Evolutionary conservation across 1,284 basidiomycete genomes (phyloP).

Genomic region (Omphalotus olearius): DNA sequence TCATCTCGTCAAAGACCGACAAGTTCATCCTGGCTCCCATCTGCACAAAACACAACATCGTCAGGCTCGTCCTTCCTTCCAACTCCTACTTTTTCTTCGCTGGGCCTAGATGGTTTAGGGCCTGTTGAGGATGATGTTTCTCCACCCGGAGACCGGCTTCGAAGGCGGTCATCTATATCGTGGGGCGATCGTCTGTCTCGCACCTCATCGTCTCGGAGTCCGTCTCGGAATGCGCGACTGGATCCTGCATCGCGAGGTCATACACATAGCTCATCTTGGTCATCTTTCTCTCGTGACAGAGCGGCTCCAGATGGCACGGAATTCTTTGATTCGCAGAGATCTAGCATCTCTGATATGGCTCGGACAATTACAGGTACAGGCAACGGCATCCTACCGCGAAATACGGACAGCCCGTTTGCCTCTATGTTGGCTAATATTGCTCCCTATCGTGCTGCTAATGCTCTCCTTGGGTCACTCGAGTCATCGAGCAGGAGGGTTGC

Average conservation of each 20-base stretch:
- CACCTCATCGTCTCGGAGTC: neutral
- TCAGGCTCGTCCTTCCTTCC: neutral
- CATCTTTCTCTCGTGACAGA: constrained; percentile 1
- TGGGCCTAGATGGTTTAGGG: neutral
- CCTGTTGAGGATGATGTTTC: neutral
- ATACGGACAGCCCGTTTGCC: too few relatives aligned
- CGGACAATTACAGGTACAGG: constrained; percentile 11
- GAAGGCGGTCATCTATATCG: neutral
- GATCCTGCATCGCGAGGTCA: neutral
- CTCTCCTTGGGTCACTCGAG: neutral
- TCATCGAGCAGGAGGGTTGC: neutral
- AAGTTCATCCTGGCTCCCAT: constrained; percentile 8
- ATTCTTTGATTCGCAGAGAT: constrained; percentile 14
- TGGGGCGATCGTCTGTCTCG: neutral
- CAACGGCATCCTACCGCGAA: neutral
- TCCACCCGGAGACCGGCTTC: neutral
- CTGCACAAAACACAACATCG: neutral
- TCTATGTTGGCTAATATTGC: too few relatives aligned
- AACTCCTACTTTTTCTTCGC: neutral
- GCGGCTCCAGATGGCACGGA: neutral
- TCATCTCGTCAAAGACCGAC: constrained; percentile 1
- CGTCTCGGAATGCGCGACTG: neutral
- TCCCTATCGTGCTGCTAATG: too few relatives aligned
- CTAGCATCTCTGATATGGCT: constrained; percentile 14
- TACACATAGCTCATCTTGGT: constrained; percentile 7